A percentile compares a stretch with the other conserved stretches of the same genome.
phyloP scores from a whole-genome alignment of 2,329 filamentous ascomycete species.

The Aspergillus sp. region DNA sequence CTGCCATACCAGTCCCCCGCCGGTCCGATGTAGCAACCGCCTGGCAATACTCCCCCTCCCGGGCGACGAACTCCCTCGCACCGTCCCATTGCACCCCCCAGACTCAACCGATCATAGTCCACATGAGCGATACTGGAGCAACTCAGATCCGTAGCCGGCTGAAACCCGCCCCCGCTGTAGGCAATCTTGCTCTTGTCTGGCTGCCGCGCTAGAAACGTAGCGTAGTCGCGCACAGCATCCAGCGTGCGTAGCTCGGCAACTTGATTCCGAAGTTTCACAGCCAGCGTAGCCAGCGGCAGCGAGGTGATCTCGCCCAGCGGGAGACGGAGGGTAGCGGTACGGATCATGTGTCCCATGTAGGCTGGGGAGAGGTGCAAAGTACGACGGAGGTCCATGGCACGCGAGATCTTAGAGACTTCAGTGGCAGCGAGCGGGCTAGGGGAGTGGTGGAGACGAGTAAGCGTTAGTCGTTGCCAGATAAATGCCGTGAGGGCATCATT shows the following conservation, averaged over 20 bases:
- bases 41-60: slow-evolving; percentile 12
- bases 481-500: slow-evolving; percentile 26
- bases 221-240: slow-evolving; percentile 19
- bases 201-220: slow-evolving; percentile 18
- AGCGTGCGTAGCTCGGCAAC: slow-evolving; percentile 3
- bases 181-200: slow-evolving; percentile 18
- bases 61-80: slow-evolving; percentile 4
- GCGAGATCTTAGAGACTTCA: slow-evolving; percentile 14
- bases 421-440: neutral
- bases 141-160: slow-evolving; percentile 16
- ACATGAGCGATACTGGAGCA: slow-evolving; percentile 21
- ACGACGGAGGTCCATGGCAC: slow-evolving; percentile 24
- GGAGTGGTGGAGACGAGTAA: slow-evolving; percentile 7
- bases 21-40: slow-evolving; percentile 17
- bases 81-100: neutral
- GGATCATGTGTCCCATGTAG: slow-evolving; percentile 27
- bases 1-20: neutral
- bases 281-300: slow-evolving; percentile 7
- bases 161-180: slow-evolving; percentile 16
- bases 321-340: slow-evolving; percentile 14
- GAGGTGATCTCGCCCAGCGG: slow-evolving; percentile 9
- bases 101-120: slow-evolving; percentile 9
- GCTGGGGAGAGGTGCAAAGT: slow-evolving; percentile 15
- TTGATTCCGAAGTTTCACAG: neutral
- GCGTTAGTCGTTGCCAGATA: slow-evolving; percentile 19